Conservation (phyloP, 2,329 filamentous ascomycete genomes). For the Fonsecaea pedrosoi region DNA sequence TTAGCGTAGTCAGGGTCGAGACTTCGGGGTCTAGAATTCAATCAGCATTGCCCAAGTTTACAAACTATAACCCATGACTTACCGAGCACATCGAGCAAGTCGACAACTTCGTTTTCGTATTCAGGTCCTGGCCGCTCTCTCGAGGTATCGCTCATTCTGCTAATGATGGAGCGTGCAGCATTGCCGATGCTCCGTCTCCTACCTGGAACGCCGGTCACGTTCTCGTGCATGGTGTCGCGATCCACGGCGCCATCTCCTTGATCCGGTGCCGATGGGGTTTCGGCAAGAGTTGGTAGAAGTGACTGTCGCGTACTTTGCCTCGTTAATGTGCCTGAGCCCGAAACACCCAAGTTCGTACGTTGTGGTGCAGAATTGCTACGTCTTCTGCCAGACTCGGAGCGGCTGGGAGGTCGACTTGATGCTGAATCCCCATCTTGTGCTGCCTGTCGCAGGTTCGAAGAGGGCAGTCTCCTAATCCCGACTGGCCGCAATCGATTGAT, state of each 20-base stretch:
- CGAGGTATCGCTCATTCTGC: constrained; percentile 34
- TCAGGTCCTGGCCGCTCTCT: constrained; percentile 47
- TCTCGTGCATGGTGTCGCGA: constrained; percentile 30
- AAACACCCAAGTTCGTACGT: constrained; percentile 14
- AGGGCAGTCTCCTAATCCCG: constrained; percentile 37
- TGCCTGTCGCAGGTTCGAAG: constrained; percentile 18
- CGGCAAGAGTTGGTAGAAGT: constrained; percentile 31
- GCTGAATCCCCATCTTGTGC: constrained; percentile 4
- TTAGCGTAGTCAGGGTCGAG: constrained; percentile 79
- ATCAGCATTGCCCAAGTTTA: background rate
- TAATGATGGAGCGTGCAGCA: constrained; percentile 37
- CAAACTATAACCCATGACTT: constrained; percentile 43
- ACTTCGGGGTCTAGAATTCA: constrained; percentile 75
- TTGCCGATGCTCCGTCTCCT: constrained; percentile 36
- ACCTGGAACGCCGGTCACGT: constrained; percentile 23
- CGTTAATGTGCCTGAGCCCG: constrained; percentile 23
- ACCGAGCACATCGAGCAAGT: constrained; percentile 73
- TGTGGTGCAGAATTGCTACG: constrained; percentile 38
- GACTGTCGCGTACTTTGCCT: constrained; percentile 36
- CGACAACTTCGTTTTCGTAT: constrained; percentile 69
- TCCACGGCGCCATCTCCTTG: constrained; percentile 19
- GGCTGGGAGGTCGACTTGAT: constrained; percentile 22
- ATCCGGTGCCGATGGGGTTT: constrained; percentile 23
- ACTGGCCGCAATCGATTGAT: constrained; percentile 32
- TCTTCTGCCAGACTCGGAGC: constrained; percentile 26